Evolutionary conservation across 2,329 filamentous ascomycete species (phyloP), one percentile per base, ranked within the genome.

Genomic region (Dothistroma pini): DNA sequence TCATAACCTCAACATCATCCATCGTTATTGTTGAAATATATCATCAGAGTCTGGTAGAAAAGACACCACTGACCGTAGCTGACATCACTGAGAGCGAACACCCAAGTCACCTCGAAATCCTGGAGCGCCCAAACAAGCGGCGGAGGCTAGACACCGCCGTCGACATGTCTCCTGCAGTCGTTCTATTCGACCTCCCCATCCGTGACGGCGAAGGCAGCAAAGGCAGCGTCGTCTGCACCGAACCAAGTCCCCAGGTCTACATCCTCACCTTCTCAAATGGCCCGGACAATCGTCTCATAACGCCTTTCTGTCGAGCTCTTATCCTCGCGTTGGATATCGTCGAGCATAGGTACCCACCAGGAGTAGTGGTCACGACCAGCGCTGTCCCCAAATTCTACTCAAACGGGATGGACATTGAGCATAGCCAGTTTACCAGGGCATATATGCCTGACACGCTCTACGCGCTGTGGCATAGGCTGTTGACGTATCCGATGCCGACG

Each of bases 401-500:
- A 74, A 93, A 93, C 76, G 90, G 90, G 0, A 82, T 95, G n/a
- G 89, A 95, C 74, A 83, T 93, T 14, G 81, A 85, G 44, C 84
- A 89, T 71, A 88, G 86, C n/a, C 70, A 80, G 35, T 75, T 76
- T 32, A 84, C 84, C 0, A 80, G 84, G 1, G 66, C 62, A 2
- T 93, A 89, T 78, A 85, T 86, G 69, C 76, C 84, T 1, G 74
- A 80, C 12, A 79, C 80, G 55, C 76, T 92, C 11, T 92, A 86
- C 76, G 78, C 79, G 14, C 74, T 93, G 1, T 92, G 87, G 79
- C 78, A 80, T 47, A 80, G 88, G 6, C 76, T 92, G 32, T 71
- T 89, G 62, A 87, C 85, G 57, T 93, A 86, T 71, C 89, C 90
- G 14, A 91, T 93, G 89, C 90, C 90, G 25, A 95, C 90, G 2